These are phyloP conservation scores for Lobosporangium transversale DNA, from an alignment of 192 early-diverging fungal genomes.

Conservation along the genomic window DNA sequence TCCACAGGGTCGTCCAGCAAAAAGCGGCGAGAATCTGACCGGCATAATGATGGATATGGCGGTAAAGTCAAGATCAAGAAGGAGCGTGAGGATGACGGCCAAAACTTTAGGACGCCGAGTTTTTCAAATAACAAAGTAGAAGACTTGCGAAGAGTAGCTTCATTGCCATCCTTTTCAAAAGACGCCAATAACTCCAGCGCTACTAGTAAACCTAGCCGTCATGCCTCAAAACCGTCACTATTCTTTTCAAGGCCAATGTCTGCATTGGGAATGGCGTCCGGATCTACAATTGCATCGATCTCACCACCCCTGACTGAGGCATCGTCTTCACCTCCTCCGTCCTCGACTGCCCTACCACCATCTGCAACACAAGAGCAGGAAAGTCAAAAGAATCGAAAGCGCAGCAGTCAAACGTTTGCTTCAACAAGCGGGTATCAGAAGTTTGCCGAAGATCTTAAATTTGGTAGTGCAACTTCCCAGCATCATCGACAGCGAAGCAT, in stretches of 20 bases:
- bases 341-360: conserved; percentile 5
- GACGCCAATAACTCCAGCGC: conserved; percentile 6
- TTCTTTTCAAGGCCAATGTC: conserved; percentile 16
- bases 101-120: conserved; percentile 2
- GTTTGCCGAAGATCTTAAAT: conserved; percentile 46
- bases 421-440: conserved; percentile 43
- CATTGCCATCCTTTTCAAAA: conserved; percentile 32
- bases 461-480: conserved; percentile 6
- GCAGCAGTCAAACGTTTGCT: conserved; percentile 44
- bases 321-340: conserved; percentile 32
- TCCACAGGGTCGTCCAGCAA: conserved; percentile 20
- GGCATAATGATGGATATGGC: conserved; percentile 30
- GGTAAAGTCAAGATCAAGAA: conserved; percentile 53
- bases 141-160: conserved; percentile 34
- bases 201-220: conserved; percentile 3
- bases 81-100: conserved; percentile 48
- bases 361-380: conserved; percentile 5
- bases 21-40: conserved; percentile 39
- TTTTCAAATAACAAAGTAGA: conserved; percentile 12
- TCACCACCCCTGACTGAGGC: conserved; percentile 46
- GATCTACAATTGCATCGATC: conserved; percentile 43
- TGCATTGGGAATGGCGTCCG: conserved; percentile 3
- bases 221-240: conserved; percentile 9
- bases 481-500: conserved; percentile 27
- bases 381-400: conserved; percentile 23